Evolutionary conservation across 768 basidiomycete genomes (phyloP).

Genomic region (Termitomyces sp.): DNA sequence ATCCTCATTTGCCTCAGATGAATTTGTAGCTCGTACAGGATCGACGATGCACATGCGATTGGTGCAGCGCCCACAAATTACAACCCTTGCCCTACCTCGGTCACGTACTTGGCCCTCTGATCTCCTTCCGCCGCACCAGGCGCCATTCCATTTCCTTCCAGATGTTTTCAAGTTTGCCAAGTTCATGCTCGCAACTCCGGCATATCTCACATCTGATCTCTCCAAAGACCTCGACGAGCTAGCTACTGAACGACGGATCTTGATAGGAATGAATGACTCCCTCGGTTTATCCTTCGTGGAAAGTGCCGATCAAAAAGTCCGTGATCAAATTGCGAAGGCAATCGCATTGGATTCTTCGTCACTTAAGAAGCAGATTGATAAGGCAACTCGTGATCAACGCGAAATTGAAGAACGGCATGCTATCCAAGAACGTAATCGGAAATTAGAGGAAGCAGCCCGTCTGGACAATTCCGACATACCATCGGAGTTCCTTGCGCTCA

Average conservation of each 20-base stretch:
- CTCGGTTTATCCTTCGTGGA: constrained; percentile 79
- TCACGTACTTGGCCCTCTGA: constrained; percentile 94
- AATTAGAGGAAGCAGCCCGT: constrained; percentile 20
- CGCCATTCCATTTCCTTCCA: constrained; percentile 94
- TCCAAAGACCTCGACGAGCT: constrained; percentile 70
- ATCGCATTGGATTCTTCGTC: constrained; percentile 64
- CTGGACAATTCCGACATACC: constrained; percentile 37
- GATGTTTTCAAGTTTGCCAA: constrained; percentile 85
- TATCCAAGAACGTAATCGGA: constrained; percentile 23
- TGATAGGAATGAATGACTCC: constrained; percentile 67
- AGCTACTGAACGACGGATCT: constrained; percentile 57
- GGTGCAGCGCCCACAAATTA: constrained; percentile 90
- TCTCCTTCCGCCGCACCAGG: constrained; percentile 83
- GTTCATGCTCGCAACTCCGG: constrained; percentile 95
- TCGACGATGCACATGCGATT: constrained; percentile 78
- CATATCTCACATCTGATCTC: constrained; percentile 74
- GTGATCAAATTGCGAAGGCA: constrained; percentile 77
- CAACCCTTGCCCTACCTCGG: constrained; percentile 90
- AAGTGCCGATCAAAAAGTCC: constrained; percentile 67
- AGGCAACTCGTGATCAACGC: constrained; percentile 49
- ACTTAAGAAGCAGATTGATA: constrained; percentile 63
- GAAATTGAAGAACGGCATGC: constrained; percentile 46
- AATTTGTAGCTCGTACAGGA: constrained; percentile 43
- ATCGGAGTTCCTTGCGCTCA: constrained; percentile 51
- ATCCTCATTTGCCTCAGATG: constrained; percentile 36